A percentile compares a stretch with the other conserved stretches of the same genome.
Conservation (phyloP, 1,139 yeast genomes). For the Pichia sp. region DNA sequence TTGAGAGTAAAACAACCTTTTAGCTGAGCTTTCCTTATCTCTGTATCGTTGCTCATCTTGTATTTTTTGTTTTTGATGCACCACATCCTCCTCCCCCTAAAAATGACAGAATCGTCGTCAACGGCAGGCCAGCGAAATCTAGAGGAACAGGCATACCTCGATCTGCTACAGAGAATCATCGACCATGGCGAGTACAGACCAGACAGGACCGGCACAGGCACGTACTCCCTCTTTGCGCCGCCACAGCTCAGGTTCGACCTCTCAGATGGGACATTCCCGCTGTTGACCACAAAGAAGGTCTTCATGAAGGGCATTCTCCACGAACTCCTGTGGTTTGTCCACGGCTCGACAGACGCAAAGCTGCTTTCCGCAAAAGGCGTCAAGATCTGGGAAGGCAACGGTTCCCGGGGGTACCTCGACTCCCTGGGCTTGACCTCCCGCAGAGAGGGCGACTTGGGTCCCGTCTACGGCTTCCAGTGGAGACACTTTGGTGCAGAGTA, state of each 20-base stretch:
- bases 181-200: constrained; percentile 84
- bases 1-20: too few species aligned
- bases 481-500: constrained; percentile 97
- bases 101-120: not conserved
- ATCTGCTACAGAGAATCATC: constrained; percentile 72
- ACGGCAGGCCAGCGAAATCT: not conserved
- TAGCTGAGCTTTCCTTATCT: too few species aligned
- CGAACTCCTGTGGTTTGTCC: constrained; percentile 88
- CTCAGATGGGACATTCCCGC: constrained; percentile 69
- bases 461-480: constrained; percentile 99
- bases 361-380: constrained; percentile 76
- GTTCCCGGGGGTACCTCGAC: constrained; percentile 89
- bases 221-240: constrained; percentile 88
- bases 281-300: constrained; percentile 90
- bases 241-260: constrained; percentile 87
- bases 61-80: too few species aligned
- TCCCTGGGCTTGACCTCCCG: constrained; percentile 73
- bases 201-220: constrained; percentile 97
- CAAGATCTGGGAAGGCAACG: constrained; percentile 98
- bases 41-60: too few species aligned
- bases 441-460: constrained; percentile 93
- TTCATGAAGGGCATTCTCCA: constrained; percentile 85
- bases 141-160: constrained; percentile 84
- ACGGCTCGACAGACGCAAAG: constrained; percentile 86
- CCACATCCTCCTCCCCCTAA: too few species aligned